Percentiles rank a stretch among this genome's conserved stretches.
phyloP scores from a whole-genome alignment of 352 stramenopile species.

The Phytophthora macrochlamydospora region DNA sequence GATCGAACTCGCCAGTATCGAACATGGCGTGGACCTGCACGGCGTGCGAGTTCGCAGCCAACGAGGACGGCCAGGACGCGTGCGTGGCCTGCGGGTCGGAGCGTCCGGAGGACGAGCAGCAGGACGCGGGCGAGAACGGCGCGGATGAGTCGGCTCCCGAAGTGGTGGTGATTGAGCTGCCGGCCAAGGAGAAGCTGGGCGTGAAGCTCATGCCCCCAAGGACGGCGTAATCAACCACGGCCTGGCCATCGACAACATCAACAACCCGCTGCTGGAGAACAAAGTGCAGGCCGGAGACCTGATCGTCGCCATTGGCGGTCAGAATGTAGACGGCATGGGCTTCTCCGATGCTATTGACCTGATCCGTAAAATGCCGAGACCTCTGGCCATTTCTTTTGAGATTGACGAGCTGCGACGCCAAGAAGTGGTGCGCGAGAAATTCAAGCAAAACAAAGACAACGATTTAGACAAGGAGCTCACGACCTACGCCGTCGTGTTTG shows the following conservation, averaged over 20 bases:
- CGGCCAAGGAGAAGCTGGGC: conserved; percentile 84
- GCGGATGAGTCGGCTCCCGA: conserved; percentile 27
- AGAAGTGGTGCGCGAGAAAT: conserved; percentile 63
- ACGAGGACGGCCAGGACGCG: conserved; percentile 59
- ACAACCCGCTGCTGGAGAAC: conserved; percentile 83
- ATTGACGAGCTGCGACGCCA: conserved; percentile 71
- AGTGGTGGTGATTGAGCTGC: conserved; percentile 81
- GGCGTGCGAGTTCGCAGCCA: conserved; percentile 65
- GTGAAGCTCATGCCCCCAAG: conserved; percentile 89
- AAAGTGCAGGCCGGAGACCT: conserved; percentile 84
- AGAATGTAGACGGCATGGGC: conserved; percentile 77
- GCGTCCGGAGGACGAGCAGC: conserved; percentile 33
- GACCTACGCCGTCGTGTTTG: conserved; percentile 87
- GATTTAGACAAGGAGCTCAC: conserved; percentile 77
- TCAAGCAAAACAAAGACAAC: conserved; percentile 54
- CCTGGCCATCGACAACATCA: conserved; percentile 88
- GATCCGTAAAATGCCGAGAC: conserved; percentile 82
- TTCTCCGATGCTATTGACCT: conserved; percentile 86
- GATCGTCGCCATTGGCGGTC: conserved; percentile 84
- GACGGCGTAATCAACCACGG: conserved; percentile 82
- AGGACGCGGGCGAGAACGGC: conserved; percentile 12
- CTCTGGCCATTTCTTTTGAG: conserved; percentile 84
- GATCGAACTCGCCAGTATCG: too few relatives aligned
- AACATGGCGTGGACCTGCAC: conserved; percentile 68
- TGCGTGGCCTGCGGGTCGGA: conserved; percentile 71